phyloP scores from a whole-genome alignment of 75 land plant species.

The Pinus taeda region DNA sequence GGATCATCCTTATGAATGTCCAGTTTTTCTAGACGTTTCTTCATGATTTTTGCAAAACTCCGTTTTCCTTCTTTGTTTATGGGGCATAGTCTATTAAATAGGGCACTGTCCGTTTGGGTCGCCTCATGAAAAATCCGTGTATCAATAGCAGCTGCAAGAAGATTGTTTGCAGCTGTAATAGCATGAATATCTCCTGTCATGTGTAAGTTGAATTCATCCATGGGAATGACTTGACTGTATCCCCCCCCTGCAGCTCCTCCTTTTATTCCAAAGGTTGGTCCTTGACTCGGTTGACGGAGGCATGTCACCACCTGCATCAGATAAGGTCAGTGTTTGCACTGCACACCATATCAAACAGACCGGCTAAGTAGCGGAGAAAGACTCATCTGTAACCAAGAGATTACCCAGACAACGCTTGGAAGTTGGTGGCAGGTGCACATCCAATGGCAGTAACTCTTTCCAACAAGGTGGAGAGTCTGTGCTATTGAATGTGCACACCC shows the following conservation, averaged over 20 bases:
- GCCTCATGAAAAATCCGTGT: slow-evolving; percentile 91
- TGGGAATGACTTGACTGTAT: slow-evolving; percentile 98
- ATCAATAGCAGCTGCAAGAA: slow-evolving; percentile 94
- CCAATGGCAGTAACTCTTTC: too few relatives aligned
- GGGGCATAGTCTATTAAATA: slow-evolving; percentile 89
- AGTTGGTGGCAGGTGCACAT: too few relatives aligned
- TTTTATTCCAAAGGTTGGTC: slow-evolving; percentile 99
- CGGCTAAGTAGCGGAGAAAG: too few relatives aligned
- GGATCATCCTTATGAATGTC: slow-evolving; percentile 80
- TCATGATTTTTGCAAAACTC: slow-evolving; percentile 72
- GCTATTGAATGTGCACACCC: too few relatives aligned
- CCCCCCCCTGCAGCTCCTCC: slow-evolving; percentile 99
- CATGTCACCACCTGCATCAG: slow-evolving; percentile 80
- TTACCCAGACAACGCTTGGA: too few relatives aligned
- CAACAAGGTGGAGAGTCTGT: too few relatives aligned
- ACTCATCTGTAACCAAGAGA: too few relatives aligned
- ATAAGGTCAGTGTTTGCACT: too few relatives aligned
- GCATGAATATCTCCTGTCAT: slow-evolving; percentile 98
- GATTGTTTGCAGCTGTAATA: slow-evolving; percentile 97
- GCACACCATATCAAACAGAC: too few relatives aligned
- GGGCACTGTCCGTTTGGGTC: slow-evolving; percentile 90
- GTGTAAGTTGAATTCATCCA: slow-evolving; percentile 99
- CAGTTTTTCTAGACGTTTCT: slow-evolving; percentile 77
- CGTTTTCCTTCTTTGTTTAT: slow-evolving; percentile 84
- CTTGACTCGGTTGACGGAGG: slow-evolving; percentile 95